Base-by-base conservation (phyloP, 179 eudicot species). In the Vitellaria paradoxa region DNA sequence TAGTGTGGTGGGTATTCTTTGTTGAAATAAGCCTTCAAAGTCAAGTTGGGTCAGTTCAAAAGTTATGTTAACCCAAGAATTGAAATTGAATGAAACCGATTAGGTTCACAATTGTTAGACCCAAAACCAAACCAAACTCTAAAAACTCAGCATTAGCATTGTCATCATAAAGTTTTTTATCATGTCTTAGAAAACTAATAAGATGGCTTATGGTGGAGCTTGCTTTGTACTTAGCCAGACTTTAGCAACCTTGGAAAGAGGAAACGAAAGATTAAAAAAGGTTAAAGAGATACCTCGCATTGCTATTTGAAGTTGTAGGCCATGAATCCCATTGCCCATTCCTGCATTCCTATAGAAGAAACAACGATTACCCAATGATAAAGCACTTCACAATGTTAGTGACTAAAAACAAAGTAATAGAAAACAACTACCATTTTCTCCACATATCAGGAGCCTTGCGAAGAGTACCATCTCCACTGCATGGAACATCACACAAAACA, bases 381-480 rank as follows among this genome's bases (percentile, higher is more conserved):
- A 66, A 47, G 23, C 47, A 71, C 18, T 40, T 37, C 75, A 21
- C 6, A 70, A 30, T 17, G 59, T 17, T 23, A 55, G 72, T 46
- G 11, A 23, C 72, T 14, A 57, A 59, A n/a, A 56, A 64, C 11
- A 7, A 10, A 1, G 9, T 49, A 74, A 57, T 8, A 37, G 30
- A 21, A 79, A 84, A 73, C 11, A 63, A 21, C 9, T 84, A 93
- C 99, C 98, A 96, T 87, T 89, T 93, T 81, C 96, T 90, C 99
- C 98, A 96, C 49, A 96, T 90, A 88, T 96, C 99, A 57, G 99
- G 98, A 76, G 99, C 99, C 87, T 96, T 96, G 7, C 97, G 90
- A 69, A 96, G 91, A 74, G 99, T 96, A 63, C 99, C 99, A 91
- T 96, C 99, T 65, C 98, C 99, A 77, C 99, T 93, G 81, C 99